These are phyloP conservation scores for Blastobotrys robertii DNA, from an alignment of 805 yeast species.

Conservation along the genomic window DNA sequence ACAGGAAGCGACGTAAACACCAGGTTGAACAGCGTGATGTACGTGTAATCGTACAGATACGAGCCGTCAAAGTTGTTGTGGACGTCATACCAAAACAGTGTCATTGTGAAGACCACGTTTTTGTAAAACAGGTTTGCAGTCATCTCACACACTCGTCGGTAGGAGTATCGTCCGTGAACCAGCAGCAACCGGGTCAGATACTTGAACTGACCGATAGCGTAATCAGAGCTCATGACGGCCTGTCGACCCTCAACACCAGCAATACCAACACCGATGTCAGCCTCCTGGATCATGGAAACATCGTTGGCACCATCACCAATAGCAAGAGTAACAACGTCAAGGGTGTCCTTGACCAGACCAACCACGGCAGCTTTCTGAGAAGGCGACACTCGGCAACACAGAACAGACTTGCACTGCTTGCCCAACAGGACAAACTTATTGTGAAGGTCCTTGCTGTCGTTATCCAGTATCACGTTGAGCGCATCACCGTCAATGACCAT, in stretches of 20 bases:
- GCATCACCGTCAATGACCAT: conserved; percentile 66
- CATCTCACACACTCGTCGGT: conserved; percentile 65
- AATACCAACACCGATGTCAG: conserved; percentile 77
- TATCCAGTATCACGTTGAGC: conserved; percentile 35
- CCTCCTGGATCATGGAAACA: conserved; percentile 82
- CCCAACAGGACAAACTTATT: conserved; percentile 58
- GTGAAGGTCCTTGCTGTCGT: conserved; percentile 21
- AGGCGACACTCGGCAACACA: conserved; percentile 79
- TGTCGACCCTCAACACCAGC: conserved; percentile 85
- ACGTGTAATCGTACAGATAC: conserved; percentile 68
- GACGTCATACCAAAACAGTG: conserved; percentile 70
- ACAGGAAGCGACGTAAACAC: conserved; percentile 77
- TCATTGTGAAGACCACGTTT: conserved; percentile 62
- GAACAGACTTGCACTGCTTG: conserved; percentile 67
- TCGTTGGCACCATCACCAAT: conserved; percentile 85
- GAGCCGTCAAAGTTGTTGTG: conserved; percentile 65
- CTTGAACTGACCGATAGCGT: conserved; percentile 72
- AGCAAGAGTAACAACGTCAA: conserved; percentile 68
- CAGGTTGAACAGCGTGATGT: conserved; percentile 67
- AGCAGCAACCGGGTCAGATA: conserved; percentile 53
- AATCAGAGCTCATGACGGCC: conserved; percentile 81
- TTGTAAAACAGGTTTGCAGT: conserved; percentile 71
- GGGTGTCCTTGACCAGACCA: conserved; percentile 48
- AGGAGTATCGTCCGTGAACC: conserved; percentile 82
- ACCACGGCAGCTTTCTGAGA: conserved; percentile 75